phyloP scores from a whole-genome alignment of 1,284 basidiomycete species.

The Meira miltonrushii region DNA sequence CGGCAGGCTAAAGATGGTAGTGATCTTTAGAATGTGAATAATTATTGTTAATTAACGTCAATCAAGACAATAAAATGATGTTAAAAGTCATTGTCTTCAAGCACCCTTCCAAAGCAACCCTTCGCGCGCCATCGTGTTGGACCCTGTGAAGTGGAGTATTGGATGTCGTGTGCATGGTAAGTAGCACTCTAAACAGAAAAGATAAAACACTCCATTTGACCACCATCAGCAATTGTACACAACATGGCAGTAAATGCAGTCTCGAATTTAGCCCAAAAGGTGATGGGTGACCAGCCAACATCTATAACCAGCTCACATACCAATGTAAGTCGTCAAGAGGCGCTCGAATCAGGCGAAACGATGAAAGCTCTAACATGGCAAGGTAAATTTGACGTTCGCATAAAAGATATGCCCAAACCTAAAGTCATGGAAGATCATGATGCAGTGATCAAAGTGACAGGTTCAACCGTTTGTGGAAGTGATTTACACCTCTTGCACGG shows the following conservation, averaged over 20 bases:
- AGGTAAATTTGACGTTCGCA: conserved; percentile 57
- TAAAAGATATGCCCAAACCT: conserved; percentile 57
- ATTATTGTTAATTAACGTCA: too few relatives aligned
- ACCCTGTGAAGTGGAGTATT: too few relatives aligned
- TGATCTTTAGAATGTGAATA: too few relatives aligned
- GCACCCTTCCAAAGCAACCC: too few relatives aligned
- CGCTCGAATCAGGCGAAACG: neutral
- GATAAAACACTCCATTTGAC: too few relatives aligned
- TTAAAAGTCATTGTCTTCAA: too few relatives aligned
- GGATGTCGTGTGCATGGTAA: too few relatives aligned
- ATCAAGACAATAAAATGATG: too few relatives aligned
- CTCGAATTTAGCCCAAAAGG: conserved; percentile 10
- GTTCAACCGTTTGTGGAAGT: conserved; percentile 64
- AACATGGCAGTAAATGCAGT: conserved; percentile 9
- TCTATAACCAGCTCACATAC: conserved; percentile 3
- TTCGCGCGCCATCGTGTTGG: too few relatives aligned
- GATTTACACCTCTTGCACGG: conserved; percentile 34
- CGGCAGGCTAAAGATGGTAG: too few relatives aligned
- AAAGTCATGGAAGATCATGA: conserved; percentile 66
- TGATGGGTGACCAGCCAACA: conserved; percentile 10
- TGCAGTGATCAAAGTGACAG: conserved; percentile 65
- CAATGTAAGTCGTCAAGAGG: neutral
- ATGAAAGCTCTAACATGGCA: conserved; percentile 59
- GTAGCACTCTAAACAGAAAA: too few relatives aligned
- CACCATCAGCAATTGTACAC: neutral